Evolutionary conservation across 78 protist species (phyloP).

Genomic region (Polysphondylium violaceum): DNA sequence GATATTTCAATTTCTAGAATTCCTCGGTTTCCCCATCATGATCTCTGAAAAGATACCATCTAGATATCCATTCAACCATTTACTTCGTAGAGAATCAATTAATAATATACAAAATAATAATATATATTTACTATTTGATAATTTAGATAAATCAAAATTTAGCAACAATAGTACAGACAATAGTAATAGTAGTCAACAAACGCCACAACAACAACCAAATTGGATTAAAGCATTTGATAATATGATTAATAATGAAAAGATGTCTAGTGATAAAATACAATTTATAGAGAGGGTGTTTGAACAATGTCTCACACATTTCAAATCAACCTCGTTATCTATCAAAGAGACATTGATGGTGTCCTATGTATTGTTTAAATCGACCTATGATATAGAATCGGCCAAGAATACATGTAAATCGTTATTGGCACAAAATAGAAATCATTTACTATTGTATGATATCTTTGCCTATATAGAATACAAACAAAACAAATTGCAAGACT

Average conservation of each 20-base stretch:
- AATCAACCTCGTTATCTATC: too few relatives aligned
- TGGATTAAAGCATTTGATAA: constrained; percentile 18
- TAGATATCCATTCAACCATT: constrained; percentile 9
- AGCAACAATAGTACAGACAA: too few relatives aligned
- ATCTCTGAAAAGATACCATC: constrained; percentile 6
- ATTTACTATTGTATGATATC: background rate
- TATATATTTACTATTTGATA: background rate
- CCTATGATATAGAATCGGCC: background rate
- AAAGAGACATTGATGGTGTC: background rate
- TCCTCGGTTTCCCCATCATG: constrained; percentile 34
- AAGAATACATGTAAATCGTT: background rate
- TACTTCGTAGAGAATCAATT: constrained; percentile 44
- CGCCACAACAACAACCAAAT: background rate
- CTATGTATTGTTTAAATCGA: constrained; percentile 18
- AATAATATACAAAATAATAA: constrained; percentile 4
- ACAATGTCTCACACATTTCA: background rate
- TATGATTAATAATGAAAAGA: background rate
- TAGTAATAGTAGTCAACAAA: too few relatives aligned
- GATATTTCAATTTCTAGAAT: constrained; percentile 52
- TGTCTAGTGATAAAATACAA: background rate
- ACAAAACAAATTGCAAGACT: constrained; percentile 7
- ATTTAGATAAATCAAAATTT: background rate
- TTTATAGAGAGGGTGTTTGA: constrained; percentile 24
- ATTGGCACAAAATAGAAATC: constrained; percentile 1
- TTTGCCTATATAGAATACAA: constrained; percentile 9